phyloP scores from a whole-genome alignment of 805 yeast species.

The Priceomyces melissophilus region DNA sequence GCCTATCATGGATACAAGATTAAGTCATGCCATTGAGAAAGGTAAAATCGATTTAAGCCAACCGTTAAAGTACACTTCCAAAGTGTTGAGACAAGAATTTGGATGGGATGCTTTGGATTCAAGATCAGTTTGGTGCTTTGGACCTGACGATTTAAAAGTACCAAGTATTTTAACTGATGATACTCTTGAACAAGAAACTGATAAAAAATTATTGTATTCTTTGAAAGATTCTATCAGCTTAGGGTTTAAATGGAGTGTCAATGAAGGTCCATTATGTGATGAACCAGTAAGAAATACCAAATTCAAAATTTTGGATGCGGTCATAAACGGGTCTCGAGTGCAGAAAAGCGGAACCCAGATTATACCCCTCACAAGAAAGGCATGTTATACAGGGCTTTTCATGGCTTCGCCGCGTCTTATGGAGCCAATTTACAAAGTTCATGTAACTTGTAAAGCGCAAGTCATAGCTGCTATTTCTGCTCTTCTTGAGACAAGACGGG shows the following conservation, averaged over 20 bases:
- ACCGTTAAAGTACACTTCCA: conserved; percentile 46
- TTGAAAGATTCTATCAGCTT: conserved; percentile 57
- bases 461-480: conserved; percentile 48
- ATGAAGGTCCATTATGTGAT: conserved; percentile 91
- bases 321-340: conserved; percentile 44
- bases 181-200: conserved; percentile 66
- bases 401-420: conserved; percentile 73
- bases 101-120: conserved; percentile 85
- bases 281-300: conserved; percentile 70
- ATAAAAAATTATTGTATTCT: conserved; percentile 43
- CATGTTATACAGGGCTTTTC: conserved; percentile 77
- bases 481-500: conserved; percentile 64
- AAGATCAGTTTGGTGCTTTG: conserved; percentile 75
- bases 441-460: conserved; percentile 50
- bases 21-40: conserved; percentile 54
- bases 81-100: conserved; percentile 52
- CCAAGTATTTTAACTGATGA: conserved; percentile 67
- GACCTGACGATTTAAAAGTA: conserved; percentile 40
- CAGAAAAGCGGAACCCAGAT: conserved; percentile 62
- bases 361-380: conserved; percentile 77
- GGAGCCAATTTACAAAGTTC: conserved; percentile 75
- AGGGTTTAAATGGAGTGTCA: conserved; percentile 81
- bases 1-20: conserved; percentile 52
- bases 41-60: conserved; percentile 39
- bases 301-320: conserved; percentile 66